Base-by-base conservation (phyloP, 106 monocot species). In the Amphibolis antarctica region DNA sequence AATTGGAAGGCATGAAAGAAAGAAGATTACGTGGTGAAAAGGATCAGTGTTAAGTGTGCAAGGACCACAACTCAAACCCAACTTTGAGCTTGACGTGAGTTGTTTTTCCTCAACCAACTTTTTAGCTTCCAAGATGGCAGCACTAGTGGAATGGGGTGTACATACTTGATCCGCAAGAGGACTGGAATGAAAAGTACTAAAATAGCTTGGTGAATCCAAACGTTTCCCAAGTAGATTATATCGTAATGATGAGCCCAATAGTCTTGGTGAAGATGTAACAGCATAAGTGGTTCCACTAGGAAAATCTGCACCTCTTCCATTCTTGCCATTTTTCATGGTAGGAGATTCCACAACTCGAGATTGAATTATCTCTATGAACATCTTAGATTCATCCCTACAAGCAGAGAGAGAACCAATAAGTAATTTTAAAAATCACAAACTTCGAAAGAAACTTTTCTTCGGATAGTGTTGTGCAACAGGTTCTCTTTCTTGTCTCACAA, bases 101-200 rank as follows among this genome's bases (percentile, higher is more conserved):
- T 69, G 81, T 79, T 81, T 82, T 79, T 85, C 82, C 43, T 82
- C 74, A 30, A 85, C 48, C 84, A 84, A 85, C 67, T 82, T 85
- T 62, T 92, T 88, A 55, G 88, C 88, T 64, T 92, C 88, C 66
- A 58, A 68, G 19, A 92, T 66, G 65, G 80, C 92, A 58, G 65
- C 61, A 21, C 67, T 75, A 49, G 48, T 65, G 13, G 71, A 27
- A 64, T 76, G 82, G 56, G 74, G 75, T 59, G 76, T 46, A 52
- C 26, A 56, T 61, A 43, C 71, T 70, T 48, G 44, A 30, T 70
- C 66, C 4, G 50, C 12, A 20, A 60, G 73, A 70, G 67, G 62
- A 19, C 48, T 53, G 26, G 75, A 62, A 67, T 76, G 69, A 67
- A 74, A 62, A 43, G 63, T 46, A 49, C 45, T 53, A 15, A 50